These are phyloP conservation scores for Coffea humblotiana DNA, from an alignment of 305 asterid species.

Conservation along the genomic window DNA sequence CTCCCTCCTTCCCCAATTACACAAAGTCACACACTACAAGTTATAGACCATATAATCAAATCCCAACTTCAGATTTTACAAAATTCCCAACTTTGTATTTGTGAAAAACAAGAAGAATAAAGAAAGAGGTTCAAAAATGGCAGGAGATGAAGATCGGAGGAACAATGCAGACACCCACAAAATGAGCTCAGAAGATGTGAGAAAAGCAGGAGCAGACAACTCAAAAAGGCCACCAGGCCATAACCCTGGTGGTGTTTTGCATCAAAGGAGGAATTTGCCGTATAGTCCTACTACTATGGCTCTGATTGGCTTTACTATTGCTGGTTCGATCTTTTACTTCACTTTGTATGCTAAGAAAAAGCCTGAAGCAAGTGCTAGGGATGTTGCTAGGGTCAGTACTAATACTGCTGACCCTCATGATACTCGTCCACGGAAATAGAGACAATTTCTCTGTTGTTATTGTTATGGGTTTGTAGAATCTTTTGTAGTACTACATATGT, in stretches of 20 bases:
- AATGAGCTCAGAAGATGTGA: constrained; percentile 65
- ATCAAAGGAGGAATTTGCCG: constrained; percentile 29
- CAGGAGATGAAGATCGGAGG: constrained; percentile 47
- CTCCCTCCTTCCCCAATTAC: no score
- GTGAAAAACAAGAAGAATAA: not conserved
- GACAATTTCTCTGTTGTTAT: no score
- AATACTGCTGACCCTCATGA: constrained; percentile 13
- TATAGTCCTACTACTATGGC: constrained; percentile 26
- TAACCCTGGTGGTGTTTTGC: constrained; percentile 34
- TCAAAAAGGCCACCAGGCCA: constrained; percentile 44
- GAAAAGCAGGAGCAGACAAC: constrained; percentile 37
- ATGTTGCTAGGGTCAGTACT: constrained; percentile 17
- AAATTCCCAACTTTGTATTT: no score
- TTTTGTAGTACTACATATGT: not conserved
- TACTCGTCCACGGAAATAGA: constrained; percentile 31
- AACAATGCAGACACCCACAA: constrained; percentile 66
- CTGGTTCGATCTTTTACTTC: constrained; percentile 26
- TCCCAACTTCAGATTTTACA: no score
- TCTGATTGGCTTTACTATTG: constrained; percentile 19
- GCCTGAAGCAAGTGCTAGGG: constrained; percentile 28
- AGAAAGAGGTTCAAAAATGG: not conserved
- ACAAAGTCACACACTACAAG: no score
- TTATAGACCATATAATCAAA: no score
- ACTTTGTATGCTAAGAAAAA: constrained; percentile 32
- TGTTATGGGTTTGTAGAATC: not conserved